These are phyloP conservation scores for Gossypium schwendimanii DNA, from an alignment of 441 rosid species.

Conservation along the genomic window DNA sequence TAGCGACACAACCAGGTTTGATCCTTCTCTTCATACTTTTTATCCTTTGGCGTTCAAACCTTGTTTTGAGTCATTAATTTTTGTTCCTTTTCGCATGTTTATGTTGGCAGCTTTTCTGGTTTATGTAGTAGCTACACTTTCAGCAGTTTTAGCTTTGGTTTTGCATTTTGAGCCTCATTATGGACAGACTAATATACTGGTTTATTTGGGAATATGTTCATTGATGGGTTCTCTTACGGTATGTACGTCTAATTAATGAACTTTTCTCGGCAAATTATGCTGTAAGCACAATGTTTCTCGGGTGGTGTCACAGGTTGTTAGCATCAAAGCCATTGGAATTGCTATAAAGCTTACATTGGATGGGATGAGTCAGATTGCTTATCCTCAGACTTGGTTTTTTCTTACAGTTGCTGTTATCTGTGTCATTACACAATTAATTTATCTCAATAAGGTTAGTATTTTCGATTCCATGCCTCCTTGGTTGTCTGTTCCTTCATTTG, in stretches of 20 bases:
- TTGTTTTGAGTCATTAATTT: slow-evolving; percentile 9
- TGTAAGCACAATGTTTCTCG: background rate
- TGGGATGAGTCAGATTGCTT: slow-evolving; percentile 50
- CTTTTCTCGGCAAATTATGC: background rate
- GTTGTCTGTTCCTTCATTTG: background rate
- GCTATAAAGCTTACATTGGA: slow-evolving; percentile 61
- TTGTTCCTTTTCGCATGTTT: slow-evolving; percentile 1
- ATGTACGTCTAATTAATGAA: slow-evolving; percentile 19
- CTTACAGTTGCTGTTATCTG: slow-evolving; percentile 49
- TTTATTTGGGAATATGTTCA: slow-evolving; percentile 65
- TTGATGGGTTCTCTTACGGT: slow-evolving; percentile 67
- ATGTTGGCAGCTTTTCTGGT: slow-evolving; percentile 49
- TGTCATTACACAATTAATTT: slow-evolving; percentile 56
- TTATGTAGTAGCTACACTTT: slow-evolving; percentile 48
- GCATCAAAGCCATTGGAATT: slow-evolving; percentile 70
- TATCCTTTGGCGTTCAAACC: background rate
- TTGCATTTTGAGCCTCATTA: slow-evolving; percentile 57
- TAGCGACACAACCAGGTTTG: slow-evolving; percentile 57
- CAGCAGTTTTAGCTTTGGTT: slow-evolving; percentile 46
- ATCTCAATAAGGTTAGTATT: slow-evolving; percentile 52
- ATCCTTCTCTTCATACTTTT: background rate
- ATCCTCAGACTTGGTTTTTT: slow-evolving; percentile 66
- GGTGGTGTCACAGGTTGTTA: slow-evolving; percentile 40
- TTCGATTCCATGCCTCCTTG: background rate
- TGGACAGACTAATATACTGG: slow-evolving; percentile 58